Conservation (phyloP, 2,329 filamentous ascomycete genomes). For the Bipolaris gigantea region DNA sequence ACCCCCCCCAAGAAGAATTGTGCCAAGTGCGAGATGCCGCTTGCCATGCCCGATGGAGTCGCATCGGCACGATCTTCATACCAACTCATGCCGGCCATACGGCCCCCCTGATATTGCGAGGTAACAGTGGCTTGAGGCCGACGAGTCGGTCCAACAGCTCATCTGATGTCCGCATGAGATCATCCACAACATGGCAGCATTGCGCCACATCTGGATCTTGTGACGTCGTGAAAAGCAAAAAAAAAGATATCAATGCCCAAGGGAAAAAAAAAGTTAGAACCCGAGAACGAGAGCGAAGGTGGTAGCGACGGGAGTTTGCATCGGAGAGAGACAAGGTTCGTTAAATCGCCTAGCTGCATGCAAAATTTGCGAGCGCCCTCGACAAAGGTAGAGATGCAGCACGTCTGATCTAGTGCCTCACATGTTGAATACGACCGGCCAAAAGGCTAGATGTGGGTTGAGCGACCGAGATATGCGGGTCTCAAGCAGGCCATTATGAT, state of each 20-base stretch:
- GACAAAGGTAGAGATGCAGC: slow-evolving; percentile 12
- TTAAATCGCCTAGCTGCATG: slow-evolving; percentile 9
- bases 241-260: neutral
- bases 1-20: neutral
- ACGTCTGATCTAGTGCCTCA: slow-evolving; percentile 12
- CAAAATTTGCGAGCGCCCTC: neutral
- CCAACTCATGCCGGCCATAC: neutral
- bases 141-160: neutral
- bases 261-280: neutral
- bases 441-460: slow-evolving; percentile 16
- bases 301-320: neutral
- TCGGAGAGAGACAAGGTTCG: neutral
- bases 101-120: slow-evolving; percentile 1
- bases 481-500: slow-evolving; percentile 15
- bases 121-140: neutral
- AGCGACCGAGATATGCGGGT: slow-evolving; percentile 13
- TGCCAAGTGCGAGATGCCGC: neutral
- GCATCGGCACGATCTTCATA: slow-evolving; percentile 1
- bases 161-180: neutral
- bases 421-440: slow-evolving; percentile 10
- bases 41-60: slow-evolving; percentile 1
- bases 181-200: neutral
- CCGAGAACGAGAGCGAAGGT: neutral
- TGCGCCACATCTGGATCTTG: neutral
- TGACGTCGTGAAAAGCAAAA: neutral